These are phyloP conservation scores for Eucalyptus melliodora DNA, from an alignment of 345 rosid genomes.

Conservation along the genomic window DNA sequence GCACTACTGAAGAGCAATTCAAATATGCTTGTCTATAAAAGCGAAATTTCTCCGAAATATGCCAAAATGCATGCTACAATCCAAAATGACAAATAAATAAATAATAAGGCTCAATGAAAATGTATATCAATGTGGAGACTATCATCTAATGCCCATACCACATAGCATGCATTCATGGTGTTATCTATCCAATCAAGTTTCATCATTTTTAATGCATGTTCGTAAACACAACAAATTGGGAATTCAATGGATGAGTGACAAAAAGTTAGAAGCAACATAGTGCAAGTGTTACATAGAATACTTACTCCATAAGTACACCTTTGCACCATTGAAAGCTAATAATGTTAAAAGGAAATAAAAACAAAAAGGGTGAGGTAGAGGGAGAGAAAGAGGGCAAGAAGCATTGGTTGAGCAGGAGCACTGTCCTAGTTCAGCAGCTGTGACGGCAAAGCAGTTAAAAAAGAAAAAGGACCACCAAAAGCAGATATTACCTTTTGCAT, in stretches of 20 bases:
- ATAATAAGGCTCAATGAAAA: not conserved
- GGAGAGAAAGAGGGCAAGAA: not conserved
- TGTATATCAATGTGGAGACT: not conserved
- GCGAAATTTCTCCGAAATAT: not conserved
- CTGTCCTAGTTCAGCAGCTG: not conserved
- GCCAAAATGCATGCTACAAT: not conserved
- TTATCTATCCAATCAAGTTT: not conserved
- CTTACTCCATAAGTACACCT: not conserved
- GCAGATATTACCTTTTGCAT: conserved; percentile 55
- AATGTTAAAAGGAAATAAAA: not conserved
- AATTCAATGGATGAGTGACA: not conserved
- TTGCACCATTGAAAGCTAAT: not conserved
- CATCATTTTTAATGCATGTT: not conserved
- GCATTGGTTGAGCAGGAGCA: not conserved
- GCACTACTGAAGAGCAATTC: not conserved
- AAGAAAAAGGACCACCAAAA: not conserved
- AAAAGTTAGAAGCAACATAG: not conserved
- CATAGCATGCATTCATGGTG: not conserved
- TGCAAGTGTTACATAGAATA: not conserved
- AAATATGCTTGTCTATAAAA: not conserved
- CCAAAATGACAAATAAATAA: not conserved
- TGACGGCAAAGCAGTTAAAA: not conserved
- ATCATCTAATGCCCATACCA: not conserved
- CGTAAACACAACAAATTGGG: not conserved
- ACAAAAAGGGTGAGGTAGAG: not conserved